These are phyloP conservation scores for Rhytidhysteron rufulum DNA, from an alignment of 2,329 filamentous ascomycete genomes.

Conservation along the genomic window DNA sequence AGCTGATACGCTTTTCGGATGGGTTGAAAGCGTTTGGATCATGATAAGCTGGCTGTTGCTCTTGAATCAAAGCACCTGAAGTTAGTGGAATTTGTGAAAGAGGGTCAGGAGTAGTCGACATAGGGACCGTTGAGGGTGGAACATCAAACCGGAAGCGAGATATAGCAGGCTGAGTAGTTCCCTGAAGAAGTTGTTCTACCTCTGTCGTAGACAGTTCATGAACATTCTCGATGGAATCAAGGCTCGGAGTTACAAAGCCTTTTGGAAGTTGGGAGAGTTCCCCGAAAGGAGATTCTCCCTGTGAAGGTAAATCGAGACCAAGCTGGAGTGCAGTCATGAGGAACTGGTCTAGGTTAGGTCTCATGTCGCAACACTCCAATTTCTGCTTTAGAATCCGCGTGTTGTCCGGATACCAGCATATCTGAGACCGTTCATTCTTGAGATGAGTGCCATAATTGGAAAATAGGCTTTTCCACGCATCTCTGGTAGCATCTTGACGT, in stretches of 20 bases:
- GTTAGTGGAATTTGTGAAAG: not conserved
- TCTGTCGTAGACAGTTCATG: conserved; percentile 29
- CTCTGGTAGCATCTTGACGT: conserved; percentile 32
- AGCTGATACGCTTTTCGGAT: conserved; percentile 29
- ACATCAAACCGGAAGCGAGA: conserved; percentile 1
- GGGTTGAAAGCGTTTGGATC: conserved; percentile 23
- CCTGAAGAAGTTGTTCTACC: conserved; percentile 33
- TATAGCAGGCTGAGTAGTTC: conserved; percentile 5
- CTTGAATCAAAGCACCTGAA: not conserved
- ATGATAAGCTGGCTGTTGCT: conserved; percentile 7
- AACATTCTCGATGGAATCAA: conserved; percentile 31
- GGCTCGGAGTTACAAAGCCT: conserved; percentile 31
- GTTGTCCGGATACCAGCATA: conserved; percentile 35
- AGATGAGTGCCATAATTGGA: conserved; percentile 27
- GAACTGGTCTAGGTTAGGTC: conserved; percentile 33
- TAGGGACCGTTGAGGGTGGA: not conserved
- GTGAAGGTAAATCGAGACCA: conserved; percentile 26
- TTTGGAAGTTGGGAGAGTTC: conserved; percentile 17
- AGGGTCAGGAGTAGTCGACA: not conserved
- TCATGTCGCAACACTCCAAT: conserved; percentile 34
- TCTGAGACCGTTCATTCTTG: conserved; percentile 32
- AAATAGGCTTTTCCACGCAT: conserved; percentile 36
- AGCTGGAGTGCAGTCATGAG: conserved; percentile 33
- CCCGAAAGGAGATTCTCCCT: conserved; percentile 22
- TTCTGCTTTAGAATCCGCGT: conserved; percentile 33